A percentile compares a stretch with the other conserved stretches of the same genome.
phyloP scores from a whole-genome alignment of 495 filamentous ascomycete genomes.

The Penicilliopsis zonata region DNA sequence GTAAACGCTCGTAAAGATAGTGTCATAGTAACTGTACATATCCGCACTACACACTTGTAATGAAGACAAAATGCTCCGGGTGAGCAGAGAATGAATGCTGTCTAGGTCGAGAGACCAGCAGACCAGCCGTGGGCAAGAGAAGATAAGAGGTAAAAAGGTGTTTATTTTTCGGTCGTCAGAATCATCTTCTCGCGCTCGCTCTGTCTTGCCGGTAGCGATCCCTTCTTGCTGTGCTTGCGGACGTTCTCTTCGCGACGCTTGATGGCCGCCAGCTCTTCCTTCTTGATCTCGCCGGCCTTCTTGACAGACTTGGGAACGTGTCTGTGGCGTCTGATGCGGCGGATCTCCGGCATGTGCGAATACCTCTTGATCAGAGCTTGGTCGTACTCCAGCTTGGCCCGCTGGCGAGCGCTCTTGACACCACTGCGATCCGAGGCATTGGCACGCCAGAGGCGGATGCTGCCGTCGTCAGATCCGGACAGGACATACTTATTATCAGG shows the following conservation, averaged over 20 bases:
- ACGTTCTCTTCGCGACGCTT: conserved; percentile 91
- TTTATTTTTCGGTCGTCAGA: conserved; percentile 60
- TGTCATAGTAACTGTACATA: too few species aligned
- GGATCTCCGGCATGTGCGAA: conserved; percentile 91
- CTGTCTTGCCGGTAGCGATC: conserved; percentile 51
- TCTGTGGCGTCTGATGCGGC: conserved; percentile 77
- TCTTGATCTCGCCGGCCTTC: conserved; percentile 96
- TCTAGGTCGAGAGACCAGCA: too few species aligned
- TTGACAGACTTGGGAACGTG: conserved; percentile 90
- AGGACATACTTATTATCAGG: conserved; percentile 83
- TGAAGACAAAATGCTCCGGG: too few species aligned
- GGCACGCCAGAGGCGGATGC: conserved; percentile 82
- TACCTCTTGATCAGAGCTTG: conserved; percentile 73
- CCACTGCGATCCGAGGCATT: conserved; percentile 78
- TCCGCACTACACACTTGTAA: too few species aligned
- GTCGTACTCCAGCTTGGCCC: conserved; percentile 87
- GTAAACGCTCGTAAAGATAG: too few species aligned
- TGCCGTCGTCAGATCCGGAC: conserved; percentile 84
- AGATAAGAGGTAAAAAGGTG: background rate
- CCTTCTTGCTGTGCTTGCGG: conserved; percentile 77
- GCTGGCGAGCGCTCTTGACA: conserved; percentile 70
- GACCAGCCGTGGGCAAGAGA: too few species aligned
- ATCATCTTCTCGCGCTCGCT: conserved; percentile 92
- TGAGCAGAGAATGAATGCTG: too few species aligned
- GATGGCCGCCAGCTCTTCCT: conserved; percentile 72